Evolutionary conservation across 2,329 filamentous ascomycete species (phyloP).

Genomic region (Dothidotthia symphoricarpi): DNA sequence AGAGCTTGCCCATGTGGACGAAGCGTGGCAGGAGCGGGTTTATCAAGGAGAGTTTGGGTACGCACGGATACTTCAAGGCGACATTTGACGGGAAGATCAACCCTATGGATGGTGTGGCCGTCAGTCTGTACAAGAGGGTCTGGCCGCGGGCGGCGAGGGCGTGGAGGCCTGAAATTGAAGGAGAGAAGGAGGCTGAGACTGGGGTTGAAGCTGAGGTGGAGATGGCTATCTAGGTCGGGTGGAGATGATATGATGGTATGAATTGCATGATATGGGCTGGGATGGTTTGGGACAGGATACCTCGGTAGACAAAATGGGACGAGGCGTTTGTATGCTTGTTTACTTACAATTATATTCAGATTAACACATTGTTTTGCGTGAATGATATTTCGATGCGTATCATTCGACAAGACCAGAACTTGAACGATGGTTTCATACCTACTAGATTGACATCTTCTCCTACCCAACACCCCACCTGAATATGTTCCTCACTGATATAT

Average conservation of each 20-base stretch:
- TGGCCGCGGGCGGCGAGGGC: slow-evolving; percentile 64
- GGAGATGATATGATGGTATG: slow-evolving; percentile 13
- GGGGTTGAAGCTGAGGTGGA: slow-evolving; percentile 1
- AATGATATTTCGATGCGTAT: too few species aligned
- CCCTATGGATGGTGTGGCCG: slow-evolving; percentile 87
- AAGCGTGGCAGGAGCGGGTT: slow-evolving; percentile 82
- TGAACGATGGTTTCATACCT: too few species aligned
- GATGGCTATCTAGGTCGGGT: background rate
- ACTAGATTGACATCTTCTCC: too few species aligned
- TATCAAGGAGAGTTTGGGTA: slow-evolving; percentile 91
- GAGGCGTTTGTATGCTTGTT: too few species aligned
- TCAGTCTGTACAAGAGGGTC: slow-evolving; percentile 62
- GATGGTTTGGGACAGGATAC: too few species aligned
- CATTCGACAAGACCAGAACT: too few species aligned
- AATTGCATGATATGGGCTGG: slow-evolving; percentile 11
- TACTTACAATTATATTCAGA: too few species aligned
- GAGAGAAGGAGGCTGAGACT: background rate
- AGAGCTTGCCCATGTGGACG: slow-evolving; percentile 93
- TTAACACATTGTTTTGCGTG: too few species aligned
- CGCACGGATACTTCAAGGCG: slow-evolving; percentile 99
- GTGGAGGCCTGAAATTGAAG: slow-evolving; percentile 33
- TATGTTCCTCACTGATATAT: too few species aligned
- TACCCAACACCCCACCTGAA: too few species aligned
- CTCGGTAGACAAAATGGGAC: slow-evolving; percentile 24
- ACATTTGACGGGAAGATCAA: slow-evolving; percentile 96